Conservation (phyloP, 2,329 filamentous ascomycete genomes). For the Blumeria graminis region DNA sequence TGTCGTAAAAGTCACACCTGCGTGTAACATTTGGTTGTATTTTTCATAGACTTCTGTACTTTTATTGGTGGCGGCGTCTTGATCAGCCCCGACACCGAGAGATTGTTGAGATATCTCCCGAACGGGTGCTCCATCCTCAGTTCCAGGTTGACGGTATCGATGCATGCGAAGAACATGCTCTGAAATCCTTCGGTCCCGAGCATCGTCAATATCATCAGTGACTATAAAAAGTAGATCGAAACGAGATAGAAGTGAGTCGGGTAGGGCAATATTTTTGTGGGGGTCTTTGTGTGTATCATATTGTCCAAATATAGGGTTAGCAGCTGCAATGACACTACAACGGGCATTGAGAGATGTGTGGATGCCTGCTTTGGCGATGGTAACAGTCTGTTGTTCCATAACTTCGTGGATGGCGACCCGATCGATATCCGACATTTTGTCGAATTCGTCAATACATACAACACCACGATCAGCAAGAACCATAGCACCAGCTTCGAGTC, state of each 20-base stretch:
- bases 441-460: constrained; percentile 97
- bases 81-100: constrained; percentile 67
- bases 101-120: constrained; percentile 68
- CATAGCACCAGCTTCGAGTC: constrained; percentile 94
- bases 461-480: constrained; percentile 91
- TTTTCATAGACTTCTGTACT: constrained; percentile 88
- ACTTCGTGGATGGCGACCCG: constrained; percentile 98
- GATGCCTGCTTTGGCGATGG: constrained; percentile 94
- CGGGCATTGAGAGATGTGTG: constrained; percentile 92
- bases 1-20: constrained; percentile 56
- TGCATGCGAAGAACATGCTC: constrained; percentile 97
- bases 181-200: constrained; percentile 70
- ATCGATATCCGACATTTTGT: constrained; percentile 98
- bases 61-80: constrained; percentile 44
- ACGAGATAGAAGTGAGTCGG: constrained; percentile 88
- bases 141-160: constrained; percentile 73
- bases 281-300: constrained; percentile 98
- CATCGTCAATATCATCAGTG: constrained; percentile 93
- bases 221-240: constrained; percentile 96
- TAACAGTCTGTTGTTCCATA: constrained; percentile 99
- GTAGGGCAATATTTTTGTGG: constrained; percentile 92
- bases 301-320: constrained; percentile 93
- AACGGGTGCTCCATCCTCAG: constrained; percentile 82
- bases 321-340: constrained; percentile 87
- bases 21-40: constrained; percentile 86